These are phyloP conservation scores for Phytopythium mirpurense DNA, from an alignment of 352 stramenopile genomes.

Conservation along the genomic window DNA sequence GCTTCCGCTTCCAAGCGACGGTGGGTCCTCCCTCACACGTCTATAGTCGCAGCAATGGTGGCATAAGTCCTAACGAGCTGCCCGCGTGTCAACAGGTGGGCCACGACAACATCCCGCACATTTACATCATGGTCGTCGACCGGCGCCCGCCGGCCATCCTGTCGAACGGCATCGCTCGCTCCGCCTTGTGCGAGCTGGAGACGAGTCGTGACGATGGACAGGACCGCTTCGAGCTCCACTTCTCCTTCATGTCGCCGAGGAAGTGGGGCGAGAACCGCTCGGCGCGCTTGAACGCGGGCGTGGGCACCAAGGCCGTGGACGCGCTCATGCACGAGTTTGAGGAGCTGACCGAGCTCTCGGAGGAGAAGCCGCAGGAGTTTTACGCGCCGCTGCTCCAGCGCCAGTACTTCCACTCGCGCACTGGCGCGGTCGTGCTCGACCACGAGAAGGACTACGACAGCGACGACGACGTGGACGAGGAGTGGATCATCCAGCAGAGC, in stretches of 20 bases:
- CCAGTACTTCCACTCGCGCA: constrained; percentile 88
- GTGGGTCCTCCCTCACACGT: constrained; percentile 16
- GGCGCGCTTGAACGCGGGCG: constrained; percentile 14
- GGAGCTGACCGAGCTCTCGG: constrained; percentile 50
- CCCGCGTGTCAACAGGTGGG: constrained; percentile 30
- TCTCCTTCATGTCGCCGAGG: constrained; percentile 51
- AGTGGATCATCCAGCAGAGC: constrained; percentile 86
- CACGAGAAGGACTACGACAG: constrained; percentile 85
- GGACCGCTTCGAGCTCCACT: constrained; percentile 62
- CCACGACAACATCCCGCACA: constrained; percentile 76
- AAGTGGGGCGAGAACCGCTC: constrained; percentile 23
- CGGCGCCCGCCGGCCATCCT: constrained; percentile 12
- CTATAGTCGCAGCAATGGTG: background rate
- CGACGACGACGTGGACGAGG: constrained; percentile 85
- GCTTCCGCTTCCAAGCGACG: constrained; percentile 72
- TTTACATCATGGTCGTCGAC: constrained; percentile 69
- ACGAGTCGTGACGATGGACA: constrained; percentile 37
- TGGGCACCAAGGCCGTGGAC: constrained; percentile 35
- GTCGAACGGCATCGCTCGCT: constrained; percentile 14
- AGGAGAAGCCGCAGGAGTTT: constrained; percentile 60
- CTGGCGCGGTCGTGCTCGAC: constrained; percentile 71
- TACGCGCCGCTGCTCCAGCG: constrained; percentile 72
- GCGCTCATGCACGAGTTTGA: constrained; percentile 70
- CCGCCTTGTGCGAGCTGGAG: constrained; percentile 50
- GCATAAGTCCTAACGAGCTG: background rate